Conservation (phyloP, 2,329 filamentous ascomycete species). For the Ophiognomonia clavigignenti-juglandacearum region DNA sequence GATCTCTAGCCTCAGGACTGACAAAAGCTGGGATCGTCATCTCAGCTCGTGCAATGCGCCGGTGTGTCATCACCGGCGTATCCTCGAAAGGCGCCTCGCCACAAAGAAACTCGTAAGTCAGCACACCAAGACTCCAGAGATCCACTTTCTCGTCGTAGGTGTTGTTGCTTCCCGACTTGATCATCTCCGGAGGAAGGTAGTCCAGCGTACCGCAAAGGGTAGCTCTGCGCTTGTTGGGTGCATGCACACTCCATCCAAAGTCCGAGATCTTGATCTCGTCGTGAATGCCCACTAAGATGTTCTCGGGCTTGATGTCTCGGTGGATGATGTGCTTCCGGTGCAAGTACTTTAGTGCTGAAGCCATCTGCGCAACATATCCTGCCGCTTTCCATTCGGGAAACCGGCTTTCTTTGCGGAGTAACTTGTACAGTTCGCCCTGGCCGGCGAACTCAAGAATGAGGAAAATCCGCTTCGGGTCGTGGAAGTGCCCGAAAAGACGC, state of each 20-base stretch:
- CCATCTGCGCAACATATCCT: conserved; percentile 86
- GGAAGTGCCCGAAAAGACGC: conserved; percentile 80
- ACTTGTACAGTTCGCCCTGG: conserved; percentile 84
- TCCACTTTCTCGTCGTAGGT: conserved; percentile 95
- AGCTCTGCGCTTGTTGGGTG: conserved; percentile 85
- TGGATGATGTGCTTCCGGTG: conserved; percentile 98
- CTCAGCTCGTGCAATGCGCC: conserved; percentile 81
- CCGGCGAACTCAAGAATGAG: conserved; percentile 83
- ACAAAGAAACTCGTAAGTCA: conserved; percentile 94
- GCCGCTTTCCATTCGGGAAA: conserved; percentile 85
- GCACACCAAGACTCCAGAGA: conserved; percentile 88
- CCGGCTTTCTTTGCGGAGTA: conserved; percentile 69
- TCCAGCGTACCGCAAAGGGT: conserved; percentile 98
- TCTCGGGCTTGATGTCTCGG: conserved; percentile 95
- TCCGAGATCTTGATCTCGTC: conserved; percentile 98
- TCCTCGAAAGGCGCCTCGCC: conserved; percentile 98
- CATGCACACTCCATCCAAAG: conserved; percentile 98
- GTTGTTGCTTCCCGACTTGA: conserved; percentile 76
- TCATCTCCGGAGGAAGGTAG: conserved; percentile 97
- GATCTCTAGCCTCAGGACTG: conserved; percentile 80
- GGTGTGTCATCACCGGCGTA: conserved; percentile 87
- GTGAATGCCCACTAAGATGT: conserved; percentile 92
- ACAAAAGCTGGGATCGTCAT: conserved; percentile 92
- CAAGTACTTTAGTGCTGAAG: conserved; percentile 81
- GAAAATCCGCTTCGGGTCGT: conserved; percentile 84